Base-by-base conservation (phyloP, 2,329 filamentous ascomycete genomes). In the Sarocladium brachiariae region DNA sequence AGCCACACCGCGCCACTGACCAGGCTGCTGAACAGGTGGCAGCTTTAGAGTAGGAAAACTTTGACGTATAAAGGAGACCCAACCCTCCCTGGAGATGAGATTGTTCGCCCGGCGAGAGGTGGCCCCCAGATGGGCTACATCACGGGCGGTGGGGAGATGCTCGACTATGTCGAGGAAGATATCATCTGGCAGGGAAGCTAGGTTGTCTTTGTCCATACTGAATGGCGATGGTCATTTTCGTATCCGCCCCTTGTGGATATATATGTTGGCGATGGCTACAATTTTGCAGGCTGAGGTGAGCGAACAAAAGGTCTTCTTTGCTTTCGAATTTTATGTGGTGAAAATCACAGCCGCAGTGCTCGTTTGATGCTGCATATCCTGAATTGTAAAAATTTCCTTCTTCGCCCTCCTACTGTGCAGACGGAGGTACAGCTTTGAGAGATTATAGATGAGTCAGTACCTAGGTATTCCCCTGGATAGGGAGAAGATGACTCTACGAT, bases 121-220 rank as follows among this genome's bases (percentile, higher is more conserved):
- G 6, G 62, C 54, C 3, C 63, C 60, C 9, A 80, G 63, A 52
- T 64, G 60, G 14, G 73, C 67, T 7, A 78, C 55, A 53, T 77
- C 75, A 38, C 67, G 64, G 39, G 76, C 74, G 9, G 72, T 75
- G 53, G 75, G 67, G 41, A 80, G 59, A 54, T 74, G 62, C 25
- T 67, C 63, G 47, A 78, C 55, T 10, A 80, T 62, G 53, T 76
- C 67, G 53, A 76, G 69, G 16, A 80, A 55, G 50, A 80, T 61
- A 52, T 80, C 77, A 56, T 73, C 67, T 4, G 76, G 75, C 5
- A 80, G 68, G 27, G 61, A 62, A 51, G 66, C 65, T 52, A 78
- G 65, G 43, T 57, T 67, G 37, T 61, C 52, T 13, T 54, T 52
- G 47, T 58, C 54, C 57, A 64, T 65, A 27, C 30, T 58, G n/a